Evolutionary conservation across 2,329 filamentous ascomycete genomes (phyloP), one percentile per base, ranked within the genome.

Genomic region (Dichotomopilus funicola): DNA sequence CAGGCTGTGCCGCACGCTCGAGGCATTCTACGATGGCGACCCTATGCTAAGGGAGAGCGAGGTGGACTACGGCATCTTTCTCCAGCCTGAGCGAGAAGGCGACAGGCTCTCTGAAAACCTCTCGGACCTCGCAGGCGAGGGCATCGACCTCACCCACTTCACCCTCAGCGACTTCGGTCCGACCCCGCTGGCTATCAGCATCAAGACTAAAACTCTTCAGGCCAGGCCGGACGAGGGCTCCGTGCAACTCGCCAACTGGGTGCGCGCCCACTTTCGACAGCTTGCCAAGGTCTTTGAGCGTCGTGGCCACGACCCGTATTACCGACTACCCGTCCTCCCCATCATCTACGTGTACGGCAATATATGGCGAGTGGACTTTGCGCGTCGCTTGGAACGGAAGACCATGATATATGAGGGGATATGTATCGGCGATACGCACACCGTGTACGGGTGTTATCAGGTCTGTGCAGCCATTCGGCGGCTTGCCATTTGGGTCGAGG

Each of bases 361-460:
- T 48, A 37, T 13, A 1, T 53, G 44, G 51, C 36, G 51, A 31
- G 51, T 53, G 43, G 44, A 53, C 43, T 53, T 53, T 53, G 51
- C 51, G 51, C 44, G 48, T 42, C 51, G 51, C 51, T 48, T 38
- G 45, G 52, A 54, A 40, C 5, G 40, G n/a, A 49, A 54, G 40
- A 54, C 52, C 46, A 49, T 54, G 40, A 54, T 49, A 44, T 54
- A 54, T 10, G 46, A 54, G 34, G 52, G 52, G 19, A 33, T 49
- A 6, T 19, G 34, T 45, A 12, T 54, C 41, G 52, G 52, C 46
- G 41, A 45, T 12, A 49, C 52, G 13, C 33, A 54, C 40, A 54
- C 52, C 33, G 40, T 54, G 52, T 54, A 54, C 19, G 46, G 46
- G 40, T 54, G 52, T 54, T 54, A 54, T 12, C 52, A 54, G 41